phyloP scores from a whole-genome alignment of 2,329 filamentous ascomycete genomes.

The Microdochium bolleyi region DNA sequence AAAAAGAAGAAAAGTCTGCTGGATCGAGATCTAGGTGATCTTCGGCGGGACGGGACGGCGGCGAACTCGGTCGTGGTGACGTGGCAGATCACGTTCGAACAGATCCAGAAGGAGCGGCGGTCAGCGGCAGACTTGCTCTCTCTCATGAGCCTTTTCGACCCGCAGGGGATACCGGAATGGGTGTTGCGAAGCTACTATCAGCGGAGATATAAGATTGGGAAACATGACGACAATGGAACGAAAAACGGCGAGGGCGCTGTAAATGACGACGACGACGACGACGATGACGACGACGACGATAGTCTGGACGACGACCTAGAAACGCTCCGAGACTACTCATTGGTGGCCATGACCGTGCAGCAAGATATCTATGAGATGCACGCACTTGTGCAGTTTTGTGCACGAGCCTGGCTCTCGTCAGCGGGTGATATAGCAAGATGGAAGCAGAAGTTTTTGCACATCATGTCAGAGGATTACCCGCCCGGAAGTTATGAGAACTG shows the following conservation, averaged over 20 bases:
- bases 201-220: too few relatives aligned
- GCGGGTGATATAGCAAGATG: too few relatives aligned
- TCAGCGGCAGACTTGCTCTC: slow-evolving; percentile 17
- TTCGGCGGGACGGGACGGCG: slow-evolving; percentile 8
- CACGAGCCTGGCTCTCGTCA: too few relatives aligned
- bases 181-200: too few relatives aligned
- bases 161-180: too few relatives aligned
- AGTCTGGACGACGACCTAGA: background rate
- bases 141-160: slow-evolving; percentile 15
- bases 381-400: too few relatives aligned
- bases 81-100: too few relatives aligned
- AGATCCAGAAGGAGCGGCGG: too few relatives aligned
- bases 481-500: background rate
- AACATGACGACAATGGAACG: background rate
- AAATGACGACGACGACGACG: background rate
- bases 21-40: slow-evolving; percentile 8
- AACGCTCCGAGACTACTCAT: too few relatives aligned
- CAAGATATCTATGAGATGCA: too few relatives aligned
- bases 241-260: background rate
- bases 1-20: slow-evolving; percentile 3
- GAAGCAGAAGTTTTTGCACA: background rate
- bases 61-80: too few relatives aligned
- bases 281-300: background rate
- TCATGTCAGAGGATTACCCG: background rate
- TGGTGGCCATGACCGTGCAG: too few relatives aligned